Percentiles rank a stretch among this genome's conserved stretches.
These are phyloP conservation scores for Exophiala sideris DNA, from an alignment of 2,329 filamentous ascomycete species.

Conservation along the genomic window DNA sequence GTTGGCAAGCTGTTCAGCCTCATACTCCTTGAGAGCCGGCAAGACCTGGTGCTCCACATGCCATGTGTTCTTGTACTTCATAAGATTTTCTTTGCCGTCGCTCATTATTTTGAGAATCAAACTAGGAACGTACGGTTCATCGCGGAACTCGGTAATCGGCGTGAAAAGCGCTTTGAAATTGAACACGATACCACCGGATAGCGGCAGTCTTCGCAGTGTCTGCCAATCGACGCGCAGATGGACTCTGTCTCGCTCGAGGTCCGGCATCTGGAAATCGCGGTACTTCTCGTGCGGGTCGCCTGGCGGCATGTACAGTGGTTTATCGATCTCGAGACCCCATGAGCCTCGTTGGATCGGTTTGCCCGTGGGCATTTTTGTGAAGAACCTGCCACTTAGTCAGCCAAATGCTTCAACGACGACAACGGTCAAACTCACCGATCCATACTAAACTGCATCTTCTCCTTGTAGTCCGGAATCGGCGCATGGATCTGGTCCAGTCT, in stretches of 20 bases:
- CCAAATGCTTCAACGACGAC: not conserved
- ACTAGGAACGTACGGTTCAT: conserved; percentile 70
- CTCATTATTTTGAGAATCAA: conserved; percentile 66
- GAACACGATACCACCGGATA: conserved; percentile 74
- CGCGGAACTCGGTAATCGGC: conserved; percentile 63
- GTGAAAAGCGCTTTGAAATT: conserved; percentile 89
- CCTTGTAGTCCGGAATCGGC: conserved; percentile 75
- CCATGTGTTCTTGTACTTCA: conserved; percentile 81
- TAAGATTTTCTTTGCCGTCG: conserved; percentile 66
- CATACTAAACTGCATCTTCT: conserved; percentile 86
- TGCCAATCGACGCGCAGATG: conserved; percentile 83
- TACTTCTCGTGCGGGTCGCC: conserved; percentile 62
- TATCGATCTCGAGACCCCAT: conserved; percentile 75
- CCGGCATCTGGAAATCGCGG: conserved; percentile 56
- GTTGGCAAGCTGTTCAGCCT: conserved; percentile 61
- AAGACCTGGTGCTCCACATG: conserved; percentile 71
- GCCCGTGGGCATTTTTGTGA: conserved; percentile 70
- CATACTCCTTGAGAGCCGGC: conserved; percentile 62
- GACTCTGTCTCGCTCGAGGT: conserved; percentile 57
- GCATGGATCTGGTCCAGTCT: conserved; percentile 68
- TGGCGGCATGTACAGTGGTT: conserved; percentile 71
- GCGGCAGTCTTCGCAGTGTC: conserved; percentile 72
- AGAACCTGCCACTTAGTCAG: conserved; percentile 55
- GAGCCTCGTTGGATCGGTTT: conserved; percentile 78
- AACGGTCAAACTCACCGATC: conserved; percentile 57